phyloP scores from a whole-genome alignment of 176 grass and related monocot genomes.

The Aegilops umbellulata region DNA sequence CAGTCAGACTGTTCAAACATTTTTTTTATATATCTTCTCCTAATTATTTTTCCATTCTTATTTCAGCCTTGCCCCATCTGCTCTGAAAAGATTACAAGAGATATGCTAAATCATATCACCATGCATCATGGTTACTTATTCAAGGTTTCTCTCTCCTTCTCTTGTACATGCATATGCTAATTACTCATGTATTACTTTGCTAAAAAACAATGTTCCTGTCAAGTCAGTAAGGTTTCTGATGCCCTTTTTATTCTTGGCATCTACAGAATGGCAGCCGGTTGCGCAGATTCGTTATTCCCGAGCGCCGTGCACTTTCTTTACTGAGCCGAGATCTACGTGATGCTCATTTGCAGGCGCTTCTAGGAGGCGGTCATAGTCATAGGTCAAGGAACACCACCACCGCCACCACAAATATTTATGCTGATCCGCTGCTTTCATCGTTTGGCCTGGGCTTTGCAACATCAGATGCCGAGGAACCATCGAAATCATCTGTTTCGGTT shows the following conservation, averaged over 20 bases:
- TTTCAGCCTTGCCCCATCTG: conserved; percentile 94
- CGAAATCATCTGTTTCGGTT: conserved; percentile 63
- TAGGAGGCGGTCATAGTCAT: conserved; percentile 60
- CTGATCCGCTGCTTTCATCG: conserved; percentile 88
- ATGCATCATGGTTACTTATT: conserved; percentile 87
- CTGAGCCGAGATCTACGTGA: conserved; percentile 70
- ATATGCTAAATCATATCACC: conserved; percentile 95
- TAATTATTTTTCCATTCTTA: conserved; percentile 11
- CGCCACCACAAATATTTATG: conserved; percentile 65
- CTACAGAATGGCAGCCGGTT: conserved; percentile 67
- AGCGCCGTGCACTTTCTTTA: conserved; percentile 67
- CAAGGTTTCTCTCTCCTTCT: conserved; percentile 49
- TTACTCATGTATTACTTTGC: neutral
- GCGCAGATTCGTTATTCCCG: conserved; percentile 72
- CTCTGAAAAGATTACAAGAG: conserved; percentile 87
- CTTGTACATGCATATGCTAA: neutral
- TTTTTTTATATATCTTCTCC: conserved; percentile 4
- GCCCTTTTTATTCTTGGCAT: conserved; percentile 30
- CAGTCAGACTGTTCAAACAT: neutral
- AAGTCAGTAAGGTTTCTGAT: conserved; percentile 16
- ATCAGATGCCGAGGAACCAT: conserved; percentile 57
- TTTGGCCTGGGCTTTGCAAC: conserved; percentile 65
- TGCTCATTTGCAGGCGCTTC: conserved; percentile 78
- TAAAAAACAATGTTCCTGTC: neutral
- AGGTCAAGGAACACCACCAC: conserved; percentile 33